A percentile compares a stretch with the other conserved stretches of the same genome.
Conservation (phyloP, 2,329 filamentous ascomycete genomes). For the Fonsecaea nubica region DNA sequence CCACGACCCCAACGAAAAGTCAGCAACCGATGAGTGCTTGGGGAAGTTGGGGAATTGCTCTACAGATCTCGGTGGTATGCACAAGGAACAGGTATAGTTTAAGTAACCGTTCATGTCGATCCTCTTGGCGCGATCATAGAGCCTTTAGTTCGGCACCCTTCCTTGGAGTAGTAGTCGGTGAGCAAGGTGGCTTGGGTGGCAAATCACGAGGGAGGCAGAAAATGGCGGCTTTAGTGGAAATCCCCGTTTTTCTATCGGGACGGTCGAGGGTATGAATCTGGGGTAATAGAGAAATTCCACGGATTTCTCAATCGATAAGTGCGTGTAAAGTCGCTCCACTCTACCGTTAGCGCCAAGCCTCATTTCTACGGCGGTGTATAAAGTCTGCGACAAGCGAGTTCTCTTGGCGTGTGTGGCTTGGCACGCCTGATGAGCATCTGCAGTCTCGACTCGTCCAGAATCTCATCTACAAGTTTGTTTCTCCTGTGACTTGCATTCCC, state of each 20-base stretch:
- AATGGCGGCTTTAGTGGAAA: background rate
- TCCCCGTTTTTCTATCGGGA: background rate
- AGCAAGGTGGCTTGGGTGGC: background rate
- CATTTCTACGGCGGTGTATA: background rate
- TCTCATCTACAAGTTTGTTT: background rate
- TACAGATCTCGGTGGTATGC: background rate
- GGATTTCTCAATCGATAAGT: background rate
- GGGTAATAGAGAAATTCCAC: background rate
- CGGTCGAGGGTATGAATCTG: background rate
- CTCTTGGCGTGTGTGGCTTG: background rate
- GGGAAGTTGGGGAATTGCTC: background rate
- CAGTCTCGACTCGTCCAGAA: too few species aligned
- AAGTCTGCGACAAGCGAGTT: background rate
- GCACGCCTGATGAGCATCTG: too few species aligned
- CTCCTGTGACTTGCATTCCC: background rate
- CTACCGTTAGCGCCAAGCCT: background rate
- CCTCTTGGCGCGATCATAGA: background rate
- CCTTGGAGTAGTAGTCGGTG: background rate
- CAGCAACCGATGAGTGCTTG: background rate
- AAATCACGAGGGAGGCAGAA: background rate
- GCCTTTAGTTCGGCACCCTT: background rate
- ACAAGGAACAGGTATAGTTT: background rate
- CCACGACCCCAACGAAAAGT: background rate
- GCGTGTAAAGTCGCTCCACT: background rate
- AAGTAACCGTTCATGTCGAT: background rate